These are phyloP conservation scores for Phytophthora tentaculata DNA, from an alignment of 352 stramenopile species.

Conservation along the genomic window DNA sequence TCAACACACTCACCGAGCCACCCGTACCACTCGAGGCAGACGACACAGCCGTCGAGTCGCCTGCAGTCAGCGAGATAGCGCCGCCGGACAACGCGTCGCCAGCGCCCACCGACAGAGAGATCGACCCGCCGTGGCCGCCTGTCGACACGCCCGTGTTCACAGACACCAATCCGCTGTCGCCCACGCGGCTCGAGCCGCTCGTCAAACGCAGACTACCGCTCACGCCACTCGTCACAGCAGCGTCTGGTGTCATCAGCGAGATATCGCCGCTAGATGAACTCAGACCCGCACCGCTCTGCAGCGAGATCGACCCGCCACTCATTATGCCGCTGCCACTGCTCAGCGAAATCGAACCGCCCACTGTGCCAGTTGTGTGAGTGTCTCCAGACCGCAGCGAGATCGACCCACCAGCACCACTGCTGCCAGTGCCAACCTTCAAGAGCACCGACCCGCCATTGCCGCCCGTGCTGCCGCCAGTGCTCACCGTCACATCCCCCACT, in stretches of 20 bases:
- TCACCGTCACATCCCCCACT: conserved; percentile 18
- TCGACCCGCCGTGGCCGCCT: too few species aligned
- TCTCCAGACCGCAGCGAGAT: conserved; percentile 25
- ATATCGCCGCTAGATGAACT: conserved; percentile 25
- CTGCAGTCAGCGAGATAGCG: too few species aligned
- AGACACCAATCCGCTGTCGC: conserved; percentile 29
- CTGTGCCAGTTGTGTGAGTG: conserved; percentile 8
- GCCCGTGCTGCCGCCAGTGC: conserved; percentile 23
- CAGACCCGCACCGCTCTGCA: conserved; percentile 27
- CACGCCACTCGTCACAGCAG: conserved; percentile 18
- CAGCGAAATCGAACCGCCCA: conserved; percentile 20
- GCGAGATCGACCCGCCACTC: conserved; percentile 9
- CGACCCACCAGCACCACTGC: conserved; percentile 23
- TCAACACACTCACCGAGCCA: background rate
- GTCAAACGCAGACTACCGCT: conserved; percentile 25
- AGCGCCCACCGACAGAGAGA: too few species aligned
- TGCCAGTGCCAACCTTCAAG: conserved; percentile 22
- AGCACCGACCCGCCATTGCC: conserved; percentile 31
- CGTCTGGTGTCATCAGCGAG: conserved; percentile 28
- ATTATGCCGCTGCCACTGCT: conserved; percentile 4
- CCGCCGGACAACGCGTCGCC: too few species aligned
- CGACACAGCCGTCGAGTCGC: too few species aligned
- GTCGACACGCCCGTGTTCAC: too few species aligned
- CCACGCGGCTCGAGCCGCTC: conserved; percentile 21
- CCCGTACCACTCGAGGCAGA: too few species aligned